phyloP scores from a whole-genome alignment of 2,329 filamentous ascomycete genomes.

The Fusarium sp. region DNA sequence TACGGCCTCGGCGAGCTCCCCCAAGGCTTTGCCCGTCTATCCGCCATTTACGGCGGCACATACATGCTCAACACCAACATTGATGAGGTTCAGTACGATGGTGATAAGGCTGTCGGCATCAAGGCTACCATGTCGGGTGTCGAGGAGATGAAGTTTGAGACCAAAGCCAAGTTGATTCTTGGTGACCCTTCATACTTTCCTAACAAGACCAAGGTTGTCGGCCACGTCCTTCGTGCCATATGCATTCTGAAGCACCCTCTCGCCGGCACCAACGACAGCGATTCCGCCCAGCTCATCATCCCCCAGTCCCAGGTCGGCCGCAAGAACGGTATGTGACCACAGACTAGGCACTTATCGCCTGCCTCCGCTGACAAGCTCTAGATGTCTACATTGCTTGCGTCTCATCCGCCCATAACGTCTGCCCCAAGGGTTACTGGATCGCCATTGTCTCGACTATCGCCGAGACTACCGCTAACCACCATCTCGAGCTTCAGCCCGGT shows the following conservation, averaged over 20 bases:
- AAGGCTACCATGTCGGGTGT: slow-evolving; percentile 96
- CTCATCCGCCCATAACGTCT: slow-evolving; percentile 96
- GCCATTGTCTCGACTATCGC: slow-evolving; percentile 98
- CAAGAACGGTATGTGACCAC: slow-evolving; percentile 82
- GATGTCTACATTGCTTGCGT: slow-evolving; percentile 98
- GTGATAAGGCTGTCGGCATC: slow-evolving; percentile 91
- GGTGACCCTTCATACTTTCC: slow-evolving; percentile 98
- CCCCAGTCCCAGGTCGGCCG: slow-evolving; percentile 97
- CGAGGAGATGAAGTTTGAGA: slow-evolving; percentile 95
- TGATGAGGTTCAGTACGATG: slow-evolving; percentile 90
- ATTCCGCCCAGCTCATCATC: slow-evolving; percentile 96
- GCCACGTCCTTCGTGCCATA: slow-evolving; percentile 95
- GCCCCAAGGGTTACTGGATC: slow-evolving; percentile 98
- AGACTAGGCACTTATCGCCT: background rate
- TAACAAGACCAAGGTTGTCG: slow-evolving; percentile 87
- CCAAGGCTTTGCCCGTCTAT: slow-evolving; percentile 96
- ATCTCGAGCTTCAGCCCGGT: slow-evolving; percentile 93
- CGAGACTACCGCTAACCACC: slow-evolving; percentile 92
- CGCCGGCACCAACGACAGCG: slow-evolving; percentile 87
- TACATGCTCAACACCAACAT: slow-evolving; percentile 99
- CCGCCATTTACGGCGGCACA: slow-evolving; percentile 97
- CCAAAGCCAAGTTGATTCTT: slow-evolving; percentile 95
- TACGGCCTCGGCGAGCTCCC: slow-evolving; percentile 98
- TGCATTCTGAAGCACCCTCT: slow-evolving; percentile 98
- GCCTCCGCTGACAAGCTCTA: slow-evolving; percentile 54